Evolutionary conservation across 345 rosid genomes (phyloP), one percentile per base, ranked within the genome.

Genomic region (Sonneratia alba): DNA sequence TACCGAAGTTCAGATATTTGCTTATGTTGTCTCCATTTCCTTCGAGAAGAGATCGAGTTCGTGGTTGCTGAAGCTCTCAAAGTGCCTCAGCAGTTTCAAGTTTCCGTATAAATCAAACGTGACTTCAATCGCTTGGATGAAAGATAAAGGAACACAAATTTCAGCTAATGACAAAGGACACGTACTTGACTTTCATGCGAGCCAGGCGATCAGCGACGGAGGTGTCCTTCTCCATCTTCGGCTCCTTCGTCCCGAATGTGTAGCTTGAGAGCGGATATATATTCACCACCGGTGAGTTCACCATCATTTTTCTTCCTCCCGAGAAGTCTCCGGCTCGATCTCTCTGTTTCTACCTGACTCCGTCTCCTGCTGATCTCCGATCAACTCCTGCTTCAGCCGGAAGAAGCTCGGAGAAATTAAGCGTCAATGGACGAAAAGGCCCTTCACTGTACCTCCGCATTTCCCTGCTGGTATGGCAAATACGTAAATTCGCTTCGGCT

Each of bases 121-220:
- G n/a, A 51, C 5, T n/a, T 2, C 2, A 51, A 51, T 51, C 57
- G 7, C n/a, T 18, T 15, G 59, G 8, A 19, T 3, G n/a, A 19
- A 19, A 18, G 7, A 53, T 5, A 19, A 57, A 10, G 34, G 2
- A 22, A n/a, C 10, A 7, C 3, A 22, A n/a, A 10, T 9, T 57
- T 61, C 3, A 61, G 65, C 65, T 27, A 27, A 24, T 61, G 4
- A 22, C 4, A 24, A 61, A 13, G 21, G 36, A 4, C 0, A 24
- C 38, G 15, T 83, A 95, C 99, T 92, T 95, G 86, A 89, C 85
- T 90, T 90, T 92, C 97, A 92, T 92, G 77, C 99, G 99, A 76
- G 97, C 99, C 55, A 92, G 97, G 37, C 99, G 97, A 80, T 92
- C 97, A 36, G 97, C 97, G 70, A 90, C 97, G 74, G 99, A 95